These are phyloP conservation scores for Candida sp. DNA, from an alignment of 1,139 yeast species.

Conservation along the genomic window DNA sequence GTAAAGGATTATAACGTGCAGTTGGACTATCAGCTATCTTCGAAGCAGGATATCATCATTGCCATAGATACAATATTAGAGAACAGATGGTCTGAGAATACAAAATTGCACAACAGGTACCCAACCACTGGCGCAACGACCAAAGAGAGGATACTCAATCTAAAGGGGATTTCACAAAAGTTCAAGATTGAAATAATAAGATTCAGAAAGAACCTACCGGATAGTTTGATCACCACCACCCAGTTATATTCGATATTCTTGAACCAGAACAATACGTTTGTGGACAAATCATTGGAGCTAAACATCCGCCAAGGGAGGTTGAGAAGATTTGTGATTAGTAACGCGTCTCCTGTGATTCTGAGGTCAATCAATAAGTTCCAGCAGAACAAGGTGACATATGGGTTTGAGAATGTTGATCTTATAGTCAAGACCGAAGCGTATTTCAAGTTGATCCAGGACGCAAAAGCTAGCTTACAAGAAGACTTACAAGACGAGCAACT, in stretches of 20 bases:
- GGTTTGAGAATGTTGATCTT: constrained; percentile 49
- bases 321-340: constrained; percentile 44
- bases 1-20: constrained; percentile 42
- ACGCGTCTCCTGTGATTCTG: constrained; percentile 51
- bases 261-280: constrained; percentile 45
- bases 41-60: constrained; percentile 32
- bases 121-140: constrained; percentile 16
- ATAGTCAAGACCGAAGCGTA: constrained; percentile 32
- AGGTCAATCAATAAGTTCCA: constrained; percentile 35
- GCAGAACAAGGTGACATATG: constrained; percentile 44
- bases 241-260: constrained; percentile 48
- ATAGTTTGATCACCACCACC: constrained; percentile 38
- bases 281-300: constrained; percentile 43
- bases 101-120: constrained; percentile 27
- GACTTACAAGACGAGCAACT: constrained; percentile 1
- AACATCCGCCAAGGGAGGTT: constrained; percentile 35
- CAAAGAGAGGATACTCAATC: constrained; percentile 36
- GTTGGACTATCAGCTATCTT: constrained; percentile 40
- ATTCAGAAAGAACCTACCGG: constrained; percentile 37
- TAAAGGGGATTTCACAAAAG: constrained; percentile 36
- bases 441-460: constrained; percentile 18
- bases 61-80: constrained; percentile 39
- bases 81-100: constrained; percentile 46
- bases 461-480: constrained; percentile 7
- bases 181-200: constrained; percentile 43